These are phyloP conservation scores for Aureobasidium sp. DNA, from an alignment of 2,329 filamentous ascomycete species.

Conservation along the genomic window DNA sequence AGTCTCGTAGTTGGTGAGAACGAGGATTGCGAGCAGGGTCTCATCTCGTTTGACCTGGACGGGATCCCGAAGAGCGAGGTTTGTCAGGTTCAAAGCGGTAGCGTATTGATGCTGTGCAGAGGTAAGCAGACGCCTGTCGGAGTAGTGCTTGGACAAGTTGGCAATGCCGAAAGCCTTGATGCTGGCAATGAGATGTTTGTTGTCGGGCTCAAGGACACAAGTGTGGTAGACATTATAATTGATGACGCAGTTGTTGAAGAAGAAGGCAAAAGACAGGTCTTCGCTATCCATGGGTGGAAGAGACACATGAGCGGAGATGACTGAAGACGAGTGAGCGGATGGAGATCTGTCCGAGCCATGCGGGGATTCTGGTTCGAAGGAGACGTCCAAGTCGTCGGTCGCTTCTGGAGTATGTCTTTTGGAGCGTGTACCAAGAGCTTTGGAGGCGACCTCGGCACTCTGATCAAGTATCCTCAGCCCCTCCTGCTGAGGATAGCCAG, in stretches of 20 bases:
- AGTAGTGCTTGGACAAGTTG: neutral
- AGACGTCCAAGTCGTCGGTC: neutral
- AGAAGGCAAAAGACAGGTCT: neutral
- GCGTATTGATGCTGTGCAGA: neutral
- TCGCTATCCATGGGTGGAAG: neutral
- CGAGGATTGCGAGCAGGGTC: neutral
- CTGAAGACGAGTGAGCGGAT: neutral
- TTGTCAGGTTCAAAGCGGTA: slow-evolving; percentile 6
- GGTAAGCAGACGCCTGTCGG: neutral
- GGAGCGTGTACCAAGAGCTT: neutral
- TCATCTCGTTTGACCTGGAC: neutral
- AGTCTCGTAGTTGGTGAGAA: slow-evolving; percentile 12
- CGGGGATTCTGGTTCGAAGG: neutral
- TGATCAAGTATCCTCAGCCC: neutral
- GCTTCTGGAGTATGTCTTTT: neutral
- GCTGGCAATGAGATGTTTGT: neutral
- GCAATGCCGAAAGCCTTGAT: slow-evolving; percentile 11
- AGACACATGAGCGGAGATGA: neutral
- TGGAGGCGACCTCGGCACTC: neutral
- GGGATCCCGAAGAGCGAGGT: slow-evolving; percentile 4
- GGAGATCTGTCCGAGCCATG: neutral
- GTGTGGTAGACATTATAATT: neutral
- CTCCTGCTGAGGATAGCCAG: neutral
- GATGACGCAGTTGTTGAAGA: neutral
- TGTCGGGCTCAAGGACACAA: neutral